Base-by-base conservation (phyloP, 371 early-diverging fungal species). In the Coelomomyces lativittatus region DNA sequence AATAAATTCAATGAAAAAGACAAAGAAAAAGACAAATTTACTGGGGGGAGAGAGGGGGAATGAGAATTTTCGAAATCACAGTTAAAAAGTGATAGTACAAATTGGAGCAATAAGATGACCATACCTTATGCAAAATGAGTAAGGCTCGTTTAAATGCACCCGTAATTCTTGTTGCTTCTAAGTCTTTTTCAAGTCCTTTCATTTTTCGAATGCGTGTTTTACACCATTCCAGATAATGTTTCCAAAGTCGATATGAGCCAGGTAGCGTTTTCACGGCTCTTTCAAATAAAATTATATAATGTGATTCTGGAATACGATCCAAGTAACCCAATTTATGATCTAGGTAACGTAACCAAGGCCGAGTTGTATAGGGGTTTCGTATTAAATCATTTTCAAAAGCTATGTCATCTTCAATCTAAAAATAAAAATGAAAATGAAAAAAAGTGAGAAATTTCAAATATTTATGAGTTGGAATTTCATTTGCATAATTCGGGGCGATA, bases 191-290 rank as follows among this genome's bases (percentile, higher is more conserved):
- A 9, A 68, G 56, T 19, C 49, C 78, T 60, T 53, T 81, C 57
- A 25, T 61, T 57, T 14, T 61, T 40, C 40, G 39, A 7, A 85
- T 50, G 32, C 60, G 64, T 26, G 66, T 58, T 28, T 64, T 59
- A 37, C 88, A 77, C 34, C 78, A 57, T 55, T 82, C 82, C n/a
- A 92, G 59, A 54, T 91, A 91, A 29, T 61, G 57, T 55, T 85
- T 88, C 95, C 95, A 97, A 14, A 97, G 67, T 59, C 90, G 91
- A 65, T 91, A 95, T 7, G 86, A 85, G 2, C 91, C 86, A 1
- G 97, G 97, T 2, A 93, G 62, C 39, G 78, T 74, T 45, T 74
- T 67, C 26, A 91, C 57, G 0, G 93, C 91, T 10, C 96, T 81
- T 57, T 91, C 91, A 56, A 77, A 89, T 1, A 91, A 56, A 30